Base-by-base conservation (phyloP, 2,329 filamentous ascomycete genomes). In the Paecilomyces variotii region DNA sequence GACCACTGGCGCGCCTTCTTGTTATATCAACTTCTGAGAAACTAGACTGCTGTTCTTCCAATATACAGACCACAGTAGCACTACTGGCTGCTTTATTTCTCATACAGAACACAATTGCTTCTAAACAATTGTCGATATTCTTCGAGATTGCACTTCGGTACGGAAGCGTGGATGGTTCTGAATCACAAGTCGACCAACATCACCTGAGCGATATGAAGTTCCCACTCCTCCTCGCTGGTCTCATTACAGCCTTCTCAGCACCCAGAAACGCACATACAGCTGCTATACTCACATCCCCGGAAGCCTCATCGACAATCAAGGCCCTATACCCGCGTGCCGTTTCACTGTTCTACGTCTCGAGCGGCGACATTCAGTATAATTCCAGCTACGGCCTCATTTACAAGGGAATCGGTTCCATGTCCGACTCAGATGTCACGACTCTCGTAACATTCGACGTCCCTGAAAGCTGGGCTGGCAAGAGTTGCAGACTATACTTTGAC, bases 361-460 rank as follows among this genome's bases (percentile, higher is more conserved):
- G 30, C 25, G 54, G 54, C 4, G 25, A 24, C 25, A 56, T 39
- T 4, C 12, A 56, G 19, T 27, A 27, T 25, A 27, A 27, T 24
- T 32, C 35, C 14, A 45, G 26, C 32, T 12, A 35, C 11, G 54
- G 54, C 24, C 19, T 35, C 24, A 45, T 56, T 34, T 26, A 28
- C 6, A 56, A 56, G 5, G 34, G 25, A 27, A 24, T 2, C 19
- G 34, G 35, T 19, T 45, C 39, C 39, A 45, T 45, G 39, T n/a
- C 39, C 7, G 35, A 56, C n/a, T 39, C 54, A 24, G 54, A 39
- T 11, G 26, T 49, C 32, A 56, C 54, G 6, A 56, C 54, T 35
- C 34, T 56, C 12, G 54, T 56, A 24, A 45, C 54, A 4, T 56
- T 56, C 24, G 34, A 10, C n/a, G 54, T 56, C n/a, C 54, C 54